Conservation (phyloP, 352 stramenopile species). For the Aphanomyces astaci region DNA sequence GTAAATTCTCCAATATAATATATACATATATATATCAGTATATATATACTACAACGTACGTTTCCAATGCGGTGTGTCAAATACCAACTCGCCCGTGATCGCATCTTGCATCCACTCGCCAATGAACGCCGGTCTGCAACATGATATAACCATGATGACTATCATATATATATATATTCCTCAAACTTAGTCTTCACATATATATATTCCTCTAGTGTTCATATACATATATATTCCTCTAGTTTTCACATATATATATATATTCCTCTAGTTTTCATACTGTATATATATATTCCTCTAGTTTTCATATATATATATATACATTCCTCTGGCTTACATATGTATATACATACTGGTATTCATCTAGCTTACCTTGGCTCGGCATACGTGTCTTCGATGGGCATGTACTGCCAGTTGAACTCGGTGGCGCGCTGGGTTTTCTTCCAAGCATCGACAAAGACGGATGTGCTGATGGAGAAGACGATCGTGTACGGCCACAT, state of each 20-base stretch:
- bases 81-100: conserved; percentile 35
- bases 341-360: too few relatives aligned
- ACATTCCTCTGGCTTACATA: too few relatives aligned
- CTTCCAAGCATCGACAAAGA: conserved; percentile 53
- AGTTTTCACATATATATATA: too few relatives aligned
- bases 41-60: neutral
- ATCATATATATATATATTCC: too few relatives aligned
- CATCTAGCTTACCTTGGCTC: neutral
- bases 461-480: conserved; percentile 47
- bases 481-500: conserved; percentile 36
- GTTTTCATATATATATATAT: too few relatives aligned
- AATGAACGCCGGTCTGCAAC: conserved; percentile 32
- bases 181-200: too few relatives aligned
- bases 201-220: too few relatives aligned
- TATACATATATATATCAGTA: too few relatives aligned
- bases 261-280: too few relatives aligned
- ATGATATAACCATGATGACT: neutral
- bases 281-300: too few relatives aligned
- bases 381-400: conserved; percentile 29
- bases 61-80: conserved; percentile 55
- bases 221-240: too few relatives aligned
- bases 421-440: conserved; percentile 44
- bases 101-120: conserved; percentile 50
- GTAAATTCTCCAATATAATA: too few relatives aligned
- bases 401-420: conserved; percentile 50